phyloP scores from a whole-genome alignment of 2,329 filamentous ascomycete genomes.

The Ophiosphaerella narmari region DNA sequence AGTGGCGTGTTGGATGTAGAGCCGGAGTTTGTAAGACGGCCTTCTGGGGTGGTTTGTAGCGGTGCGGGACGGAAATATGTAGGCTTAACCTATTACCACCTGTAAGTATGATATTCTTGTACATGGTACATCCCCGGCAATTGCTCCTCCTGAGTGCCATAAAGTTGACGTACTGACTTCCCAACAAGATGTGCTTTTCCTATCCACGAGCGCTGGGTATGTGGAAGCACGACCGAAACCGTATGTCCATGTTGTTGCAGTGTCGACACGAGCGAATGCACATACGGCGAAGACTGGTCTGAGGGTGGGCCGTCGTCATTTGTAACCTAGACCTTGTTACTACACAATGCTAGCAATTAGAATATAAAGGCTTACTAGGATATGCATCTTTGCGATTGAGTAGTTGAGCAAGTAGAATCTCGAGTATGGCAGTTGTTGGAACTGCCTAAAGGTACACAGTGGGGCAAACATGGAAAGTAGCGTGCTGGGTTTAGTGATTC shows the following conservation, averaged over 20 bases:
- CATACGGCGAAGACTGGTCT: slow-evolving; percentile 54
- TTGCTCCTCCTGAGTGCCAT: too few relatives aligned
- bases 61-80: slow-evolving; percentile 76
- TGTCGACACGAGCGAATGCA: slow-evolving; percentile 52
- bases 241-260: slow-evolving; percentile 70
- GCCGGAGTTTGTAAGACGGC: slow-evolving; percentile 45
- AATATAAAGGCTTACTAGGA: slow-evolving; percentile 34
- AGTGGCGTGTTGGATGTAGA: slow-evolving; percentile 40
- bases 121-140: not conserved
- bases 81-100: slow-evolving; percentile 62
- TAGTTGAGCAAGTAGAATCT: not conserved
- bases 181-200: slow-evolving; percentile 97
- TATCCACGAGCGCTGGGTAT: slow-evolving; percentile 95
- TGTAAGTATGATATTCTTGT: not conserved
- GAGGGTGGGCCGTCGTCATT: slow-evolving; percentile 60
- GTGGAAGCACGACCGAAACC: slow-evolving; percentile 90
- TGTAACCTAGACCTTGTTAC: slow-evolving; percentile 46
- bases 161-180: slow-evolving; percentile 59
- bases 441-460: slow-evolving; percentile 10
- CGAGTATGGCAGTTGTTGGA: slow-evolving; percentile 10
- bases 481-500: slow-evolving; percentile 23
- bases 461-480: slow-evolving; percentile 21
- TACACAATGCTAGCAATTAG: slow-evolving; percentile 4
- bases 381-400: slow-evolving; percentile 38
- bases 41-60: slow-evolving; percentile 49